Percentiles rank a stretch among this genome's conserved stretches.
Conservation (phyloP, 2,329 filamentous ascomycete species). For the Sclerotinia subarctica region DNA sequence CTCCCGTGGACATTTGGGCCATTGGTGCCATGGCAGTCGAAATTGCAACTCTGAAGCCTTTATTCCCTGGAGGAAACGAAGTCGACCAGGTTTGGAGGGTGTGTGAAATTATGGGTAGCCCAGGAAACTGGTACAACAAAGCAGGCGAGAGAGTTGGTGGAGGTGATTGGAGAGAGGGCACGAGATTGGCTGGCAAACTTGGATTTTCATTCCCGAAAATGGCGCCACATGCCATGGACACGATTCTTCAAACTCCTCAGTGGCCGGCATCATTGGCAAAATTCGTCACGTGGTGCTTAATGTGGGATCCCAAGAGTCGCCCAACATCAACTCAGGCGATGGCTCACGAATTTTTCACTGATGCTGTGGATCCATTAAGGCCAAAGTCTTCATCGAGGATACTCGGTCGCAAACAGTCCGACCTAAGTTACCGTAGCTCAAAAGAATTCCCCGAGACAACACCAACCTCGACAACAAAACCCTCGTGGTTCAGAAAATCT, state of each 20-base stretch:
- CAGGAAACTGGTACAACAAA: slow-evolving; percentile 97
- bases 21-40: slow-evolving; percentile 98
- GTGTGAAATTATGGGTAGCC: slow-evolving; percentile 98
- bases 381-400: slow-evolving; percentile 89
- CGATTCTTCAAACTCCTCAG: slow-evolving; percentile 82
- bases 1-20: slow-evolving; percentile 97
- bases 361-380: slow-evolving; percentile 85
- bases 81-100: slow-evolving; percentile 99
- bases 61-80: slow-evolving; percentile 97
- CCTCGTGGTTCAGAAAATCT: slow-evolving; percentile 96
- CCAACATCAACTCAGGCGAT: slow-evolving; percentile 93
- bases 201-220: slow-evolving; percentile 99
- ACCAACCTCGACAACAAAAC: slow-evolving; percentile 69
- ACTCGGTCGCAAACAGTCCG: slow-evolving; percentile 85
- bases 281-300: slow-evolving; percentile 97
- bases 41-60: slow-evolving; percentile 89
- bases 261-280: slow-evolving; percentile 86
- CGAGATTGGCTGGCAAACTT: slow-evolving; percentile 86
- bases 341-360: slow-evolving; percentile 89
- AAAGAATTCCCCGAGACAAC: slow-evolving; percentile 59
- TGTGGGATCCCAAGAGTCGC: slow-evolving; percentile 94
- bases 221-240: slow-evolving; percentile 95
- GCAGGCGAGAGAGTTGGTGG: slow-evolving; percentile 81
- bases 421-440: slow-evolving; percentile 63
- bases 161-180: slow-evolving; percentile 96